These are phyloP conservation scores for Raphanus hybrid DNA, from an alignment of 441 rosid genomes.

Conservation along the genomic window DNA sequence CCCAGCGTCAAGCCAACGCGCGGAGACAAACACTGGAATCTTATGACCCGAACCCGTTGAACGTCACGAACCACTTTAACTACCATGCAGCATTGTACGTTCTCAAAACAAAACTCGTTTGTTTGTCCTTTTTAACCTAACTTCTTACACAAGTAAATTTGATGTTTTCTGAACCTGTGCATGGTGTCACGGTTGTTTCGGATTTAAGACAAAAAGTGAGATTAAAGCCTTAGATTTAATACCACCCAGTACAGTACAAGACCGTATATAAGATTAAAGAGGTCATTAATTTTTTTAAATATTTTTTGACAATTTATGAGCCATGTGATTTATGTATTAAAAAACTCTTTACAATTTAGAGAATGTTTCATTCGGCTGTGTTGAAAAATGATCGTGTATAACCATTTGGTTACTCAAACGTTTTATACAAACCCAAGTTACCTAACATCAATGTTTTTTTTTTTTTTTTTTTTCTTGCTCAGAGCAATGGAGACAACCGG, in stretches of 20 bases:
- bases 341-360: no score
- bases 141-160: slow-evolving; percentile 15
- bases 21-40: slow-evolving; percentile 18
- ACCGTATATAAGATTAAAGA: no score
- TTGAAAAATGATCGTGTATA: no score
- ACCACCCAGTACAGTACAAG: no score
- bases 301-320: no score
- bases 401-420: not conserved
- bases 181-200: not conserved
- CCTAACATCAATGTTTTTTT: not conserved
- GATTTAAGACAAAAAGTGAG: not conserved
- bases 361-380: no score
- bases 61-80: slow-evolving; percentile 43
- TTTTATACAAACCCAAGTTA: not conserved
- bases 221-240: not conserved
- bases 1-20: slow-evolving; percentile 34
- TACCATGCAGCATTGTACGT: slow-evolving; percentile 38
- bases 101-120: not conserved
- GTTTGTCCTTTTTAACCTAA: not conserved
- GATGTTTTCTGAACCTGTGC: not conserved
- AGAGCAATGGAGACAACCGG: slow-evolving; percentile 35
- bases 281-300: no score
- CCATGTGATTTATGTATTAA: no score
- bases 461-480: not conserved
- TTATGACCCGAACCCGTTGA: slow-evolving; percentile 38